Evolutionary conservation across 441 rosid genomes (phyloP), one percentile per base, ranked within the genome.

Genomic region (Sinapis alba): DNA sequence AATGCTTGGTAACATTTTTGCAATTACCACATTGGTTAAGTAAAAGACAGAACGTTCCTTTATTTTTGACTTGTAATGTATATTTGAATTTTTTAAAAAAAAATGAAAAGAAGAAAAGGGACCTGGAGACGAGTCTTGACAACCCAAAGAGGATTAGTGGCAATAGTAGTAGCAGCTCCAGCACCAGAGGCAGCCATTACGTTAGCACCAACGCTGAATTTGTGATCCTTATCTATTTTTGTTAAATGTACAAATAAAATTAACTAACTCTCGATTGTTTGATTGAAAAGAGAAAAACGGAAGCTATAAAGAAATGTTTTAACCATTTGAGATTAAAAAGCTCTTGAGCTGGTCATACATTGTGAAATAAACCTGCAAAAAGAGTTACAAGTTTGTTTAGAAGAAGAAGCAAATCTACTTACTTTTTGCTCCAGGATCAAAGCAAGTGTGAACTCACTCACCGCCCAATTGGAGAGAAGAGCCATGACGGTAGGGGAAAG

Each of bases 61-160:
- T n/a, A 20, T 23, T 18, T 15, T 50, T 12, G n/a, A 18, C 34
- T 51, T 6, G 43, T 19, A n/a, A 47, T 34, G 34, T 30, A 8
- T 8, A 50, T n/a, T 32, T 23, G 41, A 47, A 26, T 10, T n/a
- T n/a, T n/a, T n/a, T n/a, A n/a, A 65, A 30, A 65, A 65, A 9
- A 60, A 19, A 47, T 15, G 67, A n/a, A 7, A 51, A 50, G 15
- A 54, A n/a, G n/a, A 56, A 24, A 9, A 73, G 77, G 12, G 73
- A 88, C 93, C 80, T 88, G 93, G 70, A 86, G 88, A 76, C 93
- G 79, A 47, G 90, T 88, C 84, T 88, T 88, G 72, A 88, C 93
- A 83, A 88, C 93, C 93, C 90, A 88, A 74, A 88, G 89, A 80
- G 93, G 93, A 76, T 88, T 88, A 15, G 88, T 88, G 47, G 79